phyloP scores from a whole-genome alignment of 129 eudicot species.

The Tagetes patula region DNA sequence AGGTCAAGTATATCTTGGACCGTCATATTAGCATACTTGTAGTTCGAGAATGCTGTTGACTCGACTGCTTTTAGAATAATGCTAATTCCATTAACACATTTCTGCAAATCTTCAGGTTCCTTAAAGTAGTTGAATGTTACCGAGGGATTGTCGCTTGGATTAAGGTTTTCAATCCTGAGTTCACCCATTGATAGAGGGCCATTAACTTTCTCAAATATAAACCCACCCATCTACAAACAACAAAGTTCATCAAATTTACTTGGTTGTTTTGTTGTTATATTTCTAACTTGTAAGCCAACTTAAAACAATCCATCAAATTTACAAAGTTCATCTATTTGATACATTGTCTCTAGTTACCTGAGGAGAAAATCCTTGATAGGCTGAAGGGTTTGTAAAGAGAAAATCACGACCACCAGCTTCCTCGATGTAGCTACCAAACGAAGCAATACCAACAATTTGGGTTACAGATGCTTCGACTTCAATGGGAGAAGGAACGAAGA shows the following conservation, averaged over 20 bases:
- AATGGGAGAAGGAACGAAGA: constrained; percentile 1
- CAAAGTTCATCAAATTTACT: not conserved
- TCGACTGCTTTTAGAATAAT: not conserved
- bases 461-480: not conserved
- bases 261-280: too few species aligned
- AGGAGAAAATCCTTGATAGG: constrained; percentile 4
- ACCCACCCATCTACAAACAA: not conserved
- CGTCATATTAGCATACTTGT: constrained; percentile 15
- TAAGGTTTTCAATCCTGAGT: not conserved
- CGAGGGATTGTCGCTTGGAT: constrained; percentile 3
- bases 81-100: not conserved
- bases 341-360: not conserved
- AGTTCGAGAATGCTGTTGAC: constrained; percentile 1
- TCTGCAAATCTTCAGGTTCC: not conserved
- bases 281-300: too few species aligned
- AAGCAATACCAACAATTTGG: constrained; percentile 7
- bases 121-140: constrained; percentile 9
- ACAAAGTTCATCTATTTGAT: too few species aligned
- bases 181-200: constrained; percentile 9
- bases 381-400: not conserved
- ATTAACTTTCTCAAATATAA: not conserved
- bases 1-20: not conserved
- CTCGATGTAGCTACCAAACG: constrained; percentile 8
- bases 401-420: not conserved
- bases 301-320: too few species aligned